Evolutionary conservation across 352 stramenopile species (phyloP), one percentile per base, ranked within the genome.

Genomic region (Phytophthora citrophthora): DNA sequence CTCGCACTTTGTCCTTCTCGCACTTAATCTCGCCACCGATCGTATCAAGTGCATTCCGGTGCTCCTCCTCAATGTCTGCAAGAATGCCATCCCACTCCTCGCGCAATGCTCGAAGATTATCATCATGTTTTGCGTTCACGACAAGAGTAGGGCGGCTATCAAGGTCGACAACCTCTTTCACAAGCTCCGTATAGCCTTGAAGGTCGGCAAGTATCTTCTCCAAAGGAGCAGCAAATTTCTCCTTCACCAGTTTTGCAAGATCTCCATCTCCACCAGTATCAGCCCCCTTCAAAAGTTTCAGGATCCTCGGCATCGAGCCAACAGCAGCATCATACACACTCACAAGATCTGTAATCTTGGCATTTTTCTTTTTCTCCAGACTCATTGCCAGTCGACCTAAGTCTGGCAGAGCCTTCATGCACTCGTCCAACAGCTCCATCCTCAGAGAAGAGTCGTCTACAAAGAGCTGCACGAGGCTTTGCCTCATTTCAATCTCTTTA

Each of bases 381-480:
- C 55, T 78, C 16, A 90, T 57, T 3, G 76, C 81, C 12, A 96
- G 74, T 45, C 84, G 79, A 15, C 93, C 79, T 5, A 96, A 78
- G 56, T 96, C 89, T 0, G 87, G 87, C 32, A 96, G 57, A 8
- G 79, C 61, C 44, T 93, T 95, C 88, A 96, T 96, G 54, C 84
- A 94, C 62, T 94, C 86, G 54, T 96, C 86, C 29, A 96, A 66
- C 13, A 98, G 68, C 61, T 95, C 87, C 72, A 97, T 94, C 24
- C 91, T 88, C 20, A 96, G 60, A 0, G 83, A 89, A 11, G 82
- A 70, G 12, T 98, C 83, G 41, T 98, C 81, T 13, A 99, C 84
- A 68, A 99, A 96, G 20, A 90, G 70, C 39, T 92, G 83, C 5
- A 99, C 96, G 11, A 97, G 66, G 55, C 97, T 86, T 61, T 99